Evolutionary conservation across 495 filamentous ascomycete genomes (phyloP).

Genomic region (Podospora appendiculata): DNA sequence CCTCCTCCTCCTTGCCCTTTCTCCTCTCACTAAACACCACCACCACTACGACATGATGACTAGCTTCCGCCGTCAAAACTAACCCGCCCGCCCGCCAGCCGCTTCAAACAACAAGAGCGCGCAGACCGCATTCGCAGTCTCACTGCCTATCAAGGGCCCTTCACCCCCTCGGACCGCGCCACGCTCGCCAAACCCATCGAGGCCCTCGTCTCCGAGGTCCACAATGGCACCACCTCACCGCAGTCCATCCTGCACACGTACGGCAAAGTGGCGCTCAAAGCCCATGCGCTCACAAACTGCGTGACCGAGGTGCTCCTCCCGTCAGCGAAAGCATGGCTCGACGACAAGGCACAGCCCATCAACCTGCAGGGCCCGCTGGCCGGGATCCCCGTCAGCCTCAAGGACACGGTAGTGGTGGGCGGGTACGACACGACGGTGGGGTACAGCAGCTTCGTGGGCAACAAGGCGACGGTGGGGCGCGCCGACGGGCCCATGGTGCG

Average conservation of each 20-base stretch:
- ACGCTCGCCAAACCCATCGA: conserved; percentile 71
- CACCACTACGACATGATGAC: background rate
- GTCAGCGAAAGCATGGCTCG: conserved; percentile 70
- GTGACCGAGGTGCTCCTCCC: conserved; percentile 83
- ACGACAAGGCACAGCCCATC: no score
- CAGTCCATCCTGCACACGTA: conserved; percentile 79
- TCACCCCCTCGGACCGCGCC: conserved; percentile 51
- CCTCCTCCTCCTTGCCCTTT: no score
- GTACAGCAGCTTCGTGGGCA: conserved; percentile 64
- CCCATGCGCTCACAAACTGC: conserved; percentile 84
- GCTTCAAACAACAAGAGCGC: conserved; percentile 72
- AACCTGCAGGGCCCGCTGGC: conserved; percentile 76
- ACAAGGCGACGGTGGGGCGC: conserved; percentile 33
- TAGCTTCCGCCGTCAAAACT: background rate
- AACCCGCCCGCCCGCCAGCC: conserved; percentile 36
- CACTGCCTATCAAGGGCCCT: conserved; percentile 54
- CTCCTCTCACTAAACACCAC: no score
- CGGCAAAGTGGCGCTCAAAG: conserved; percentile 77
- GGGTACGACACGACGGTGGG: conserved; percentile 86
- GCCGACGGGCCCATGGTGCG: conserved; percentile 69
- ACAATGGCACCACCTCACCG: conserved; percentile 54
- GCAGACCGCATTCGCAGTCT: conserved; percentile 59
- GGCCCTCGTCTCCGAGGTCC: conserved; percentile 69
- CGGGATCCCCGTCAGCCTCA: conserved; percentile 82
- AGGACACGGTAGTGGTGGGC: conserved; percentile 77